Evolutionary conservation across 768 basidiomycete species (phyloP).

Genomic region (Clathrus columnatus): DNA sequence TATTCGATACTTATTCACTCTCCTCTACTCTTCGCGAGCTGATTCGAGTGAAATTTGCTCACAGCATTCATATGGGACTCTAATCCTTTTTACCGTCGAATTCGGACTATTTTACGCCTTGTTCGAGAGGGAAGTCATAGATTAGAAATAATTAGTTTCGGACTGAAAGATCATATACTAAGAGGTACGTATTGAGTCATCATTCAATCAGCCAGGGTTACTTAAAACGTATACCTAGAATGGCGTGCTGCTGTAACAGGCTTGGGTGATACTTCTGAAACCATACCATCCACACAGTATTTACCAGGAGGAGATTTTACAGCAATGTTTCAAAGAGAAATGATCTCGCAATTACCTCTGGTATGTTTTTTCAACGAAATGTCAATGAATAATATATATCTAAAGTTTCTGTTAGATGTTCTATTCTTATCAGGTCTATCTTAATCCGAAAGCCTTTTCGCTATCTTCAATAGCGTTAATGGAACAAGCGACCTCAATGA

Average conservation of each 20-base stretch:
- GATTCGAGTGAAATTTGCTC: background rate
- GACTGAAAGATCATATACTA: background rate
- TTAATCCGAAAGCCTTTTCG: slow-evolving; percentile 5
- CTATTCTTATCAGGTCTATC: slow-evolving; percentile 4
- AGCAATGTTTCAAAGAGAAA: background rate
- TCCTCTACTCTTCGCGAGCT: background rate
- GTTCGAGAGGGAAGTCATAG: background rate
- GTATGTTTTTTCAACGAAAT: background rate
- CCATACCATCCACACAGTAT: background rate
- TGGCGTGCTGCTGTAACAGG: background rate
- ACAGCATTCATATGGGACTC: slow-evolving; percentile 5
- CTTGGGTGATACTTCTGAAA: slow-evolving; percentile 1
- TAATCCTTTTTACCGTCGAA: slow-evolving; percentile 8
- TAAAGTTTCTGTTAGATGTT: background rate
- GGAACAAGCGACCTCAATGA: slow-evolving; percentile 5
- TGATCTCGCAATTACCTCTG: background rate
- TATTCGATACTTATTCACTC: background rate
- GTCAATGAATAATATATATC: background rate
- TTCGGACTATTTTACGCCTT: background rate
- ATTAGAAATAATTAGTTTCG: slow-evolving; percentile 6
- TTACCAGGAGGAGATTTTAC: background rate
- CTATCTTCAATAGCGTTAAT: slow-evolving; percentile 7
- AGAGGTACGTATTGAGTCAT: background rate
- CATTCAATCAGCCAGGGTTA: background rate
- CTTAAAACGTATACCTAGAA: no score